Base-by-base conservation (phyloP, 108 stramenopile genomes). In the Nitzschia putrida region DNA sequence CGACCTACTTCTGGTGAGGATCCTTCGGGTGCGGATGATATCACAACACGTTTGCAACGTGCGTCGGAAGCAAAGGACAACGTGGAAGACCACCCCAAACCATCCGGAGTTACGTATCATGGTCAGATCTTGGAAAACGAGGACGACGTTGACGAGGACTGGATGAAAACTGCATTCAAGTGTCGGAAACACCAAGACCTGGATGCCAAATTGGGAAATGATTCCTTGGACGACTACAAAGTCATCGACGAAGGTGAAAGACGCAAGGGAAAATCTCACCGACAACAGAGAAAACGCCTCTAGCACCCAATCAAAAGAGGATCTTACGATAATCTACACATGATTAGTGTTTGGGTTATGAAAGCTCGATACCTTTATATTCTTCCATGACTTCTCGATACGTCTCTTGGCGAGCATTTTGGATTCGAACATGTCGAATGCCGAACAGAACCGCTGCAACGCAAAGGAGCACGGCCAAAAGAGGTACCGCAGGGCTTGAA, bases 141-240 rank as follows among this genome's bases (percentile, higher is more conserved):
- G n/a, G 53, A 43, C 21, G 61, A 56, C 10, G 60, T 22, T 2
- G 56, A 53, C 16, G 53, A 37, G 43, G 39, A 64, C 18, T 96
- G 95, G 95, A 74, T 89, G 71, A 63, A 52, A 49, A 86, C 91
- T 10, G 83, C 65, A 52, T 90, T 96, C 76, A 87, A 90, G 63
- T 96, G 92, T 64, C 83, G 80, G 47, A 71, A 69, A 21, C 95
- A 96, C 71, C 78, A 89, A 47, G 92, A 94, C 58, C 74, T 81
- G 47, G 69, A 69, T 45, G 80, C 83, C 10, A 73, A 76, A 53
- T 50, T 69, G 39, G 93, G 85, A 13, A 89, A 84, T 21, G 93
- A 94, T 80, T 76, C 67, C 37, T 38, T 68, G 13, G 94, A 95
- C 55, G 91, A 95, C 54, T 90, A 95, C 60, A 61, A 82, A 53